Evolutionary conservation across 495 filamentous ascomycete species (phyloP), one percentile per base, ranked within the genome.

Genomic region (Talaromyces wortmannii): DNA sequence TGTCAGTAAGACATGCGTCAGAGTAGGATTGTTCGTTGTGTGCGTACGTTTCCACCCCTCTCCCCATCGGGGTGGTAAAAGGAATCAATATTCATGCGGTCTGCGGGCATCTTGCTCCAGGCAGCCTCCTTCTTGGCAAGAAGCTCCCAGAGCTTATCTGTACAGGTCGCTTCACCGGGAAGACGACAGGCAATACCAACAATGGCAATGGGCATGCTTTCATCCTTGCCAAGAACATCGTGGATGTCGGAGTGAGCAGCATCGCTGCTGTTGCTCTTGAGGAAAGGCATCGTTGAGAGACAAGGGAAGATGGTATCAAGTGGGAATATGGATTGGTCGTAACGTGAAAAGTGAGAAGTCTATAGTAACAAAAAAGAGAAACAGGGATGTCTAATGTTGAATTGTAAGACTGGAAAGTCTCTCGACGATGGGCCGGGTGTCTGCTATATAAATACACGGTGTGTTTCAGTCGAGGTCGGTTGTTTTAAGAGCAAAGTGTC

Each of bases 141-240:
- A 56, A 87, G 73, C 40, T 83, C 62, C 83, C 83, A 87, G 46
- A 87, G 73, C 46, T 70, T 74, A 40, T 59, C 62, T n/a, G 57
- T 55, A 52, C 54, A 73, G 18, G 73, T 67, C 43, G 76, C 71
- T 47, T 74, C 72, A 16, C 78, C 80, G 15, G 83, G 80, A 61
- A 83, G 77, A 11, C 80, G 78, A 57, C 79, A 81, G 17, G 74
- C 75, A 63, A 83, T 74, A 51, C 83, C 82, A 55, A 84, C 65
- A 67, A 75, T 18, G 29, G 52, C 52, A 47, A 55, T 55, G 10
- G 81, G 81, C 76, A 50, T 50, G 36, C 8, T 10, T 8, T 13
- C 36, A 13, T 40, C 36, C 36, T 40, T 8, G 13, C 13, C 5
- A 5, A 40, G 36, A 13, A 40, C 36, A 40, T 40, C 36, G 8